Base-by-base conservation (phyloP, 2,329 filamentous ascomycete species). In the Rhynchosporium secalis region DNA sequence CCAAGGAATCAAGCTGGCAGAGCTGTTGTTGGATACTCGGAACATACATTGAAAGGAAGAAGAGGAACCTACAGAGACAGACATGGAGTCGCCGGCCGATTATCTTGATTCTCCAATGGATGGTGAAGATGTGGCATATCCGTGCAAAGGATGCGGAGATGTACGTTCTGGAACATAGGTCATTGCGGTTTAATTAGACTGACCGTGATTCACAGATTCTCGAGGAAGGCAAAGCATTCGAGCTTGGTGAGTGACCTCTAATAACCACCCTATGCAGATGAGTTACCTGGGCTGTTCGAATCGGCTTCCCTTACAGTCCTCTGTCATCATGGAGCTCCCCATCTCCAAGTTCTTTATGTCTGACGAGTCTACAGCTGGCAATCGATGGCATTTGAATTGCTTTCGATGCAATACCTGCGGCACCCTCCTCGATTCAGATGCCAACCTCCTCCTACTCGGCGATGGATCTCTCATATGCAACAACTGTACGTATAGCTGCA, bases 401-500 rank as follows among this genome's bases (percentile, higher is more conserved):
- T 99, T 99, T 79, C 90, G 93, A 75, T 98, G 94, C 83, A 95
- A 96, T 76, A 96, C 91, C 61, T 99, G 94, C 81, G 86, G 87
- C 73, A 97, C 93, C 64, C 87, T 97, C 62, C 92, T 99, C 78
- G 95, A 99, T 79, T 98, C 95, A 65, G 94, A 99, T 75, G 95
- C 95, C 71, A 98, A 98, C 78, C 88, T 99, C 56, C 87, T 99
- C 57, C 89, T 99, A 31, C 90, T 99, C 66, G 95, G 95, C 75
- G 95, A 99, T 79, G 95, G 95, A 68, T 98, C 94, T 20, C 86
- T 99, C 69, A 98, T 99, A 71, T 99, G 95, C 83, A 98, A 96
- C 80, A 96, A 97, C 78, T 99, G 95, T 80, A 98, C 95, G 59
- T 99, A 99, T 77, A 97, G 93, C 82, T 99, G 95, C 81, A 96